Conservation (phyloP, 75 land plant species). For the Isoetes taiwanensis region DNA sequence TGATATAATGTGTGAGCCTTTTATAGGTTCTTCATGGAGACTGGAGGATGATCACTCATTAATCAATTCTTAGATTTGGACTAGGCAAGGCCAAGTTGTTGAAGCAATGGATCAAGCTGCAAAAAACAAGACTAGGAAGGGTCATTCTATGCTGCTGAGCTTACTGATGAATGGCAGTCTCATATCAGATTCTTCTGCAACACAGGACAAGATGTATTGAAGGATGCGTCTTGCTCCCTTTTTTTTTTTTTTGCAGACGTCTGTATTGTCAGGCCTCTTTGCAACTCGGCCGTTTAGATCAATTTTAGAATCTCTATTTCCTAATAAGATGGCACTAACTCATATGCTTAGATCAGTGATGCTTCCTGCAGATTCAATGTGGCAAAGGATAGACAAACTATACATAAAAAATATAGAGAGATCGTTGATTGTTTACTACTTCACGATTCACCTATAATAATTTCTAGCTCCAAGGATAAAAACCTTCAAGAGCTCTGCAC, state of each 20-base stretch:
- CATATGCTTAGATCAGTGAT: constrained; percentile 11
- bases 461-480: too few species aligned
- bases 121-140: too few species aligned
- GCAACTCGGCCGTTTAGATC: constrained; percentile 13
- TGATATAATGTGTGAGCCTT: constrained; percentile 15
- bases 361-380: constrained; percentile 12
- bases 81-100: background rate
- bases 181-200: constrained; percentile 10
- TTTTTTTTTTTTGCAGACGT: constrained; percentile 6
- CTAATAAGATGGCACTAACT: constrained; percentile 10
- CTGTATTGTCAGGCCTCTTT: constrained; percentile 13
- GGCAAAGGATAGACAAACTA: constrained; percentile 11
- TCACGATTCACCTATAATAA: too few species aligned
- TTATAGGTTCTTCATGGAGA: constrained; percentile 13
- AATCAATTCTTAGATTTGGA: background rate
- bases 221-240: background rate
- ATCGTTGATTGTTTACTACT: too few species aligned
- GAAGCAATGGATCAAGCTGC: background rate
- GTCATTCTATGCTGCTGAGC: too few species aligned
- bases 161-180: constrained; percentile 11
- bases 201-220: constrained; percentile 9
- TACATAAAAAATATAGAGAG: too few species aligned
- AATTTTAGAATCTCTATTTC: constrained; percentile 7
- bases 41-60: constrained; percentile 1
- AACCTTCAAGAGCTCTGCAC: too few species aligned